Evolutionary conservation across 495 filamentous ascomycete genomes (phyloP), one percentile per base, ranked within the genome.

Genomic region (Penicillium waksmanii): DNA sequence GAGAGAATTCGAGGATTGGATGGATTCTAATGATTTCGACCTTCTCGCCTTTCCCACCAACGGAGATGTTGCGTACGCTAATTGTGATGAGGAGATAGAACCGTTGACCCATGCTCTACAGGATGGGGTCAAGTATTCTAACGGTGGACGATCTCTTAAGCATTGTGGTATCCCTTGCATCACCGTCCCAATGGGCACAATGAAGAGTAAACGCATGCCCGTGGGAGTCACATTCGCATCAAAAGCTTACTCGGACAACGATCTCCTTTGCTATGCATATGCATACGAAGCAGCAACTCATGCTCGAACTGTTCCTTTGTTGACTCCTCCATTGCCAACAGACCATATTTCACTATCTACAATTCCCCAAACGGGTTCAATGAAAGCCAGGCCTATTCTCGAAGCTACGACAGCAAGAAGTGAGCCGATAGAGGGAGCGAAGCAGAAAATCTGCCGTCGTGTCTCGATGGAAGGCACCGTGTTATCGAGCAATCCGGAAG

Each of bases 251-350:
- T 15, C 50, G 2, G 63, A 62, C 48, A 59, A 56, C 19, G 33
- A 56, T 40, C 47, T 66, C 10, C 47, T 66, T 15, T 21, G 49
- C 35, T 60, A 55, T 27, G 63, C 55, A n/a, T 58, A 56, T 82
- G 17, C 77, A 80, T 46, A 81, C 77, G 23, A 56, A 38, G 38
- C 36, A 36, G 56, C 56, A 42, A 42, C 21, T 46, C 35, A 19
- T 13, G 38, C 27, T 34, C 56, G 56, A n/a, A 43, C 48, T 1
- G 8, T 25, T 15, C 56, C 50, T 5, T 15, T 8, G 3, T 53
- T 52, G 38, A 58, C 49, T 10, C 42, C 49, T n/a, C 18, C 50
- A 3, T 23, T 53, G n/a, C 36, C 19, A 11, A 35, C 56, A 33
- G 40, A 51, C 36, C 15, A 25, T 15, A 42, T 25, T 43, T 19